Base-by-base conservation (phyloP, 495 filamentous ascomycete species). In the Hypoxylon cercidicola region DNA sequence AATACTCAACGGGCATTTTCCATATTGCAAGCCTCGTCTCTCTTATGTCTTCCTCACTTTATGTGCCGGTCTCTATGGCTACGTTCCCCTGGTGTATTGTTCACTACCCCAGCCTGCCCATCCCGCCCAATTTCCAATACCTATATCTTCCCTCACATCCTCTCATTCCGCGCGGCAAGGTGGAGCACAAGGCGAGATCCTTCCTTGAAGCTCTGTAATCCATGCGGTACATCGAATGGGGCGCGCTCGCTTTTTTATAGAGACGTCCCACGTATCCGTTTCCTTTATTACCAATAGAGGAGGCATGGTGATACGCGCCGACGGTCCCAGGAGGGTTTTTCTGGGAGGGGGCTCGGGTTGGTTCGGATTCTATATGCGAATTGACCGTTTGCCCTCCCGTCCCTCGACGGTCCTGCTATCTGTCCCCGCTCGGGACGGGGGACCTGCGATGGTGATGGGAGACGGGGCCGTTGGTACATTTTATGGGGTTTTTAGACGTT, bases 161-260 rank as follows among this genome's bases (percentile, higher is more conserved):
- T n/a, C 51, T 13, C 37, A 51, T 61, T 77, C 81, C 79, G 82
- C 83, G 80, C 78, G 82, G 78, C 81, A 75, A 82, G 82, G 82
- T 85, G 84, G 82, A 85, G 83, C 78, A 82, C 84, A 85, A 85
- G 83, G 84, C 81, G 83, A 84, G 84, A 83, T 69, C 81, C 74
- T 82, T 86, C 84, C 83, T 85, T 86, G 83, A 73, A 80, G 79
- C 83, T 84, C 81, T 86, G 83, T 86, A 85, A 85, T 85, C 82
- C 82, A 82, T 82, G 83, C 84, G 84, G 81, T 76, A 86, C 55
- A 86, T 75, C 52, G 74, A 82, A 70, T 66, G 64, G 60, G 58
- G 47, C 58, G 23, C 55, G 39, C 21, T 40, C 32, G 48, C 58
- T 66, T 66, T 48, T 35, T n/a, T n/a, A n/a, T 40, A 25, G 25